Percentiles rank a stretch among this genome's conserved stretches.
phyloP scores from a whole-genome alignment of 495 filamentous ascomycete genomes.

The Aspergillus diversus region DNA sequence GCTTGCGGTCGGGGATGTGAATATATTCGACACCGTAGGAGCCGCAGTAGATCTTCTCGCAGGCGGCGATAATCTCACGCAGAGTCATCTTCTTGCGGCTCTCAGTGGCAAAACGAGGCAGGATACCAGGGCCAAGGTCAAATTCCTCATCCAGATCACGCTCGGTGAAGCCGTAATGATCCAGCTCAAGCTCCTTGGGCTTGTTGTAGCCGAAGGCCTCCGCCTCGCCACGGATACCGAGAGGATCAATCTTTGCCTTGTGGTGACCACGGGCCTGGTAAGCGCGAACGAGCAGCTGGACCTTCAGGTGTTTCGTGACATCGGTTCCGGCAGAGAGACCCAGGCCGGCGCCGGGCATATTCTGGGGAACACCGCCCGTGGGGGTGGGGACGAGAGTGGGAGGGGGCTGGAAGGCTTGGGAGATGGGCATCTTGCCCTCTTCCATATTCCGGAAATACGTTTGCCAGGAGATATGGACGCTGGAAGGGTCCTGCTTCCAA shows the following conservation, averaged over 20 bases:
- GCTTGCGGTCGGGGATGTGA: slow-evolving; percentile 95
- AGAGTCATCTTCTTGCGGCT: slow-evolving; percentile 93
- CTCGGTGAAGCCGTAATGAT: slow-evolving; percentile 92
- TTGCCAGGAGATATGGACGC: slow-evolving; percentile 98
- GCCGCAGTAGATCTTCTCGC: slow-evolving; percentile 95
- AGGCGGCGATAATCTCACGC: slow-evolving; percentile 88
- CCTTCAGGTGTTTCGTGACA: slow-evolving; percentile 96
- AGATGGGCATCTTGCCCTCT: slow-evolving; percentile 93
- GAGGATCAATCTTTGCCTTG: slow-evolving; percentile 95
- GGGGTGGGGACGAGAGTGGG: slow-evolving; percentile 85
- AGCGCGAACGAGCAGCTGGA: slow-evolving; percentile 92
- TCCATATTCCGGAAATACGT: slow-evolving; percentile 99
- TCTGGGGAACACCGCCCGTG: slow-evolving; percentile 74
- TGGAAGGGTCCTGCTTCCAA: slow-evolving; percentile 91
- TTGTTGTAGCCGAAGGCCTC: slow-evolving; percentile 85
- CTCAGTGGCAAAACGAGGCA: slow-evolving; percentile 89
- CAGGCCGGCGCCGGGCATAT: slow-evolving; percentile 71
- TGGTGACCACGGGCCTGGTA: slow-evolving; percentile 98
- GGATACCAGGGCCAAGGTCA: slow-evolving; percentile 88
- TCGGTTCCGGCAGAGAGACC: slow-evolving; percentile 73
- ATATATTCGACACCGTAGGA: slow-evolving; percentile 98
- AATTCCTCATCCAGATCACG: slow-evolving; percentile 94
- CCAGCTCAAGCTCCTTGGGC: slow-evolving; percentile 90
- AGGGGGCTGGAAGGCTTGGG: slow-evolving; percentile 93
- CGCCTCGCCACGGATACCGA: slow-evolving; percentile 86